Percentiles rank a stretch among this genome's conserved stretches.
These are phyloP conservation scores for Immersiporthe knoxdaviesiana DNA, from an alignment of 2,329 filamentous ascomycete species.

Conservation along the genomic window DNA sequence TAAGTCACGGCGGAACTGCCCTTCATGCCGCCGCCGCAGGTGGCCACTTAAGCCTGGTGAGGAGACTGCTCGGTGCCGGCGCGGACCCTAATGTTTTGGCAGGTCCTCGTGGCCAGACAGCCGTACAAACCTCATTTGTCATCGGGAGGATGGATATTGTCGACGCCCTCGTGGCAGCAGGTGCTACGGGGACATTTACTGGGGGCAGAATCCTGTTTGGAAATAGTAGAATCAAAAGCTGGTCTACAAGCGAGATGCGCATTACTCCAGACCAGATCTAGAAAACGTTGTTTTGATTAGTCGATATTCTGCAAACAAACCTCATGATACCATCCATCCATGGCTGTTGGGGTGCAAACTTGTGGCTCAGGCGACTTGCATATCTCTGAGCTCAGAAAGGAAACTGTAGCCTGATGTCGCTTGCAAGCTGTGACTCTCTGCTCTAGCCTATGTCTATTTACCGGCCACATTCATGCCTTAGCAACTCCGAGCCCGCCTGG, in stretches of 20 bases:
- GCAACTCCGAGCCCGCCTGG: neutral
- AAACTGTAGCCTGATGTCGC: neutral
- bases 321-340: too few relatives aligned
- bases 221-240: neutral
- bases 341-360: too few relatives aligned
- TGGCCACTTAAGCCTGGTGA: slow-evolving; percentile 29
- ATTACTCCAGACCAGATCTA: neutral
- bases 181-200: slow-evolving; percentile 6
- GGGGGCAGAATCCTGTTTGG: slow-evolving; percentile 10
- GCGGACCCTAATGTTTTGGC: slow-evolving; percentile 21
- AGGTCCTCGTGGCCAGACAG: slow-evolving; percentile 25
- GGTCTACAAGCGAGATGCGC: slow-evolving; percentile 3
- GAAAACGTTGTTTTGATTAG: neutral
- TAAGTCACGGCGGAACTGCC: slow-evolving; percentile 31
- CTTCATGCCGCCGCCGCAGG: slow-evolving; percentile 31
- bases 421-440: neutral
- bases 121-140: slow-evolving; percentile 24
- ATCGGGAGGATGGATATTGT: slow-evolving; percentile 17
- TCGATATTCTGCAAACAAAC: neutral
- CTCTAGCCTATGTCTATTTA: neutral
- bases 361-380: neutral
- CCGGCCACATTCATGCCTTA: neutral
- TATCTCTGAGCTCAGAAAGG: neutral
- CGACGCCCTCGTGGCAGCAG: neutral
- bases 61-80: slow-evolving; percentile 27